Evolutionary conservation across 495 filamentous ascomycete genomes (phyloP).

Genomic region (Aspergillus bertholletiae): DNA sequence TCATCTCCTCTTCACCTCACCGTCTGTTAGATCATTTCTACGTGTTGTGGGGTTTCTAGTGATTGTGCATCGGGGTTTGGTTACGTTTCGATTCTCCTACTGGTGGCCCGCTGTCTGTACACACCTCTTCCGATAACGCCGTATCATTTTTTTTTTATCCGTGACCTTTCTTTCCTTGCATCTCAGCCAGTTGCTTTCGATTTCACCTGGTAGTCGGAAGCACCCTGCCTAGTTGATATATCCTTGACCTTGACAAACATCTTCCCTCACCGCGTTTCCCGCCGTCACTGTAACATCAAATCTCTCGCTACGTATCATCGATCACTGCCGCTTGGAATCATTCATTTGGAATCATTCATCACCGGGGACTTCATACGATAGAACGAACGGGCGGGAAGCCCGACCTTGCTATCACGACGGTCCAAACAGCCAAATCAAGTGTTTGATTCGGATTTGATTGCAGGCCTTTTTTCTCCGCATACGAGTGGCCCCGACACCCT

Average conservation of each 20-base stretch:
- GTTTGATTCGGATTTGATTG: neutral
- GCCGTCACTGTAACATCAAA: neutral
- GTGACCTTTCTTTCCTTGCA: no score
- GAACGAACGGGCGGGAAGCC: conserved; percentile 31
- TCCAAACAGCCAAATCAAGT: conserved; percentile 4
- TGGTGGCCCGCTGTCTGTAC: no score
- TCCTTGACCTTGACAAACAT: neutral
- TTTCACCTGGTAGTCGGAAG: neutral
- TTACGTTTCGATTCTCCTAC: neutral
- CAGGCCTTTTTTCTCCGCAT: neutral
- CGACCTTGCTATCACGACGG: conserved; percentile 13
- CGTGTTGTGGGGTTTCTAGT: neutral
- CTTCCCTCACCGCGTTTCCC: neutral
- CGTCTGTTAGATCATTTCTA: neutral
- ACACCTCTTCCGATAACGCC: no score
- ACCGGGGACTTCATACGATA: conserved; percentile 6
- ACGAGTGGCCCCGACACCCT: neutral
- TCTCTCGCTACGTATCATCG: neutral
- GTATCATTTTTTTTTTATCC: no score
- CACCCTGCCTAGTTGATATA: neutral
- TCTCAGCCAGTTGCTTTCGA: neutral
- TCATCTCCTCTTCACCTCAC: neutral
- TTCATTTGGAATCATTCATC: neutral
- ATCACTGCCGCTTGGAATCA: no score
- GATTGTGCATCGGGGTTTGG: neutral